These are phyloP conservation scores for Rhinocladiella similis DNA, from an alignment of 2,329 filamentous ascomycete genomes.

Conservation along the genomic window DNA sequence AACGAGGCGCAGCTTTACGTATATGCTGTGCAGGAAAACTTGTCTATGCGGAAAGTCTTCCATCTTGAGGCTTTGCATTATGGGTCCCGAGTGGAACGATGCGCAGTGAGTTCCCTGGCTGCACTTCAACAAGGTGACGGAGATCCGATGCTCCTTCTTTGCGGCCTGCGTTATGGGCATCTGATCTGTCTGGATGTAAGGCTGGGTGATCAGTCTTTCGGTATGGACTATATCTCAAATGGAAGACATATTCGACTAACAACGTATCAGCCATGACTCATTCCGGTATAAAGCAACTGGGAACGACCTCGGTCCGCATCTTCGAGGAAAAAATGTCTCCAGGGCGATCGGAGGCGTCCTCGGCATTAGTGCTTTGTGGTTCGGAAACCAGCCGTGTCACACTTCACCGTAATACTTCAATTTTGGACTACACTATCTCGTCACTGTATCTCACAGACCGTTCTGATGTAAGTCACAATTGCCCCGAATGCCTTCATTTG, in stretches of 20 bases:
- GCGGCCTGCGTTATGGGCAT: slow-evolving; percentile 48
- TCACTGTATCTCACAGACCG: slow-evolving; percentile 19
- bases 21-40: slow-evolving; percentile 35
- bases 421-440: slow-evolving; percentile 17
- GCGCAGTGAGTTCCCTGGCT: slow-evolving; percentile 38
- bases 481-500: neutral
- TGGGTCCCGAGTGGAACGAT: slow-evolving; percentile 33
- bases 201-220: slow-evolving; percentile 15
- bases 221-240: slow-evolving; percentile 27
- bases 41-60: neutral
- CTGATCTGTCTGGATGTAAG: slow-evolving; percentile 40
- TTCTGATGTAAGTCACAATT: slow-evolving; percentile 14
- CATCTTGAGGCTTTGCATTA: slow-evolving; percentile 1
- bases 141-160: slow-evolving; percentile 35
- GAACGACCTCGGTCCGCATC: slow-evolving; percentile 15
- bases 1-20: slow-evolving; percentile 12
- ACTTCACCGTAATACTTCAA: slow-evolving; percentile 14
- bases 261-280: slow-evolving; percentile 10
- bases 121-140: slow-evolving; percentile 18
- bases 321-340: slow-evolving; percentile 4
- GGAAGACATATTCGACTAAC: slow-evolving; percentile 28
- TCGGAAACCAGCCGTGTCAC: slow-evolving; percentile 16
- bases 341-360: slow-evolving; percentile 1
- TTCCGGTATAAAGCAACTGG: slow-evolving; percentile 21
- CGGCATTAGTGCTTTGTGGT: slow-evolving; percentile 21